These are phyloP conservation scores for Macrophomina pseudophaseolina DNA, from an alignment of 2,329 filamentous ascomycete species.

Conservation along the genomic window DNA sequence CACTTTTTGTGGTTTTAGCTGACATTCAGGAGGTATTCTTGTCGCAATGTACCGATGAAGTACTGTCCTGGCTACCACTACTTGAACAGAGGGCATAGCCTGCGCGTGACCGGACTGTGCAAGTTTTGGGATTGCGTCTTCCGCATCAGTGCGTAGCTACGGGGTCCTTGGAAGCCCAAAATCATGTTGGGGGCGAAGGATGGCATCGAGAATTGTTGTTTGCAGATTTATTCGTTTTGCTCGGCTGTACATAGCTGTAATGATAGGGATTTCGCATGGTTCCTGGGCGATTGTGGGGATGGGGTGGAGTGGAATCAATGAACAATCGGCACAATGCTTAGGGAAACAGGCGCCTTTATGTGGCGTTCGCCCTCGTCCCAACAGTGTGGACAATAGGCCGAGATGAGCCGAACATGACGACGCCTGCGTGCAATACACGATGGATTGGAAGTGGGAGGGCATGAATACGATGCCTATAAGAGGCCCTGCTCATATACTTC, in stretches of 20 bases:
- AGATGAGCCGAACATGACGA: slow-evolving; percentile 20
- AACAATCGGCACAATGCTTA: neutral
- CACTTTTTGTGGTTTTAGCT: neutral
- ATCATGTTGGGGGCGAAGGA: neutral
- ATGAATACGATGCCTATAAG: slow-evolving; percentile 14
- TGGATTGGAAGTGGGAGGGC: neutral
- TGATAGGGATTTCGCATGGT: neutral
- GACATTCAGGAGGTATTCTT: neutral
- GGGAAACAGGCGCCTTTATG: slow-evolving; percentile 11
- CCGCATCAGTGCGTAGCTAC: too few relatives aligned
- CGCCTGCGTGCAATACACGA: neutral
- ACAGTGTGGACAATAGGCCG: slow-evolving; percentile 2
- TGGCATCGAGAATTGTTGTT: neutral
- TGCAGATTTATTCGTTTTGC: neutral
- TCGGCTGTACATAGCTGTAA: slow-evolving; percentile 12
- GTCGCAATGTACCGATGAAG: neutral
- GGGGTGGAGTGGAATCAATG: neutral
- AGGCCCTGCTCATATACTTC: slow-evolving; percentile 2
- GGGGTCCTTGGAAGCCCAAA: neutral
- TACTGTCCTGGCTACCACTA: neutral
- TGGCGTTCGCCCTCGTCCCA: neutral
- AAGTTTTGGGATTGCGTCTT: too few relatives aligned
- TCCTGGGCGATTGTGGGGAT: neutral
- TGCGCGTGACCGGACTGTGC: too few relatives aligned
- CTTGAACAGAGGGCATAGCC: too few relatives aligned